These are phyloP conservation scores for Acacia confusa DNA, from an alignment of 306 rosid species.

Conservation along the genomic window DNA sequence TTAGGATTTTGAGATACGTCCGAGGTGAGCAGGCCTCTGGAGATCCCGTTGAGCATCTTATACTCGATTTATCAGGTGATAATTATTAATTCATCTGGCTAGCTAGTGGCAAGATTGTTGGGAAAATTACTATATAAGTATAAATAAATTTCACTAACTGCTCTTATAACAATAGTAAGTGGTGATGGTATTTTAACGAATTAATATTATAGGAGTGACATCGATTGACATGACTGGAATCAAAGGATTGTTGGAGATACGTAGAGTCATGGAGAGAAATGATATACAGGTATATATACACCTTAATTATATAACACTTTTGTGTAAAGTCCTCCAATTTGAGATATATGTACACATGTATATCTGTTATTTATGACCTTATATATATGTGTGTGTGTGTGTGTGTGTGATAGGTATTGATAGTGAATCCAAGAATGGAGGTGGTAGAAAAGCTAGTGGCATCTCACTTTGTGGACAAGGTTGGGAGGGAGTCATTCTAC, in stretches of 20 bases:
- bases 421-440: constrained; percentile 74
- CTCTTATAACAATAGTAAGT: background rate
- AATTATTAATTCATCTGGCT: background rate
- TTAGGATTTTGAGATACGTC: constrained; percentile 77
- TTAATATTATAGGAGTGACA: constrained; percentile 64
- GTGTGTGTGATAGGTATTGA: constrained; percentile 37
- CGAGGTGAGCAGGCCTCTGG: constrained; percentile 51
- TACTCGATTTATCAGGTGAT: constrained; percentile 72
- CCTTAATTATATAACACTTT: background rate
- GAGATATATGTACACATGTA: background rate
- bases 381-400: too few relatives aligned
- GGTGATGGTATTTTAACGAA: background rate
- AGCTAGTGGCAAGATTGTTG: background rate
- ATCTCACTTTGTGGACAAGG: constrained; percentile 52
- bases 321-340: background rate
- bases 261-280: constrained; percentile 40
- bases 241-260: constrained; percentile 56
- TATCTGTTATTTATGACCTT: background rate
- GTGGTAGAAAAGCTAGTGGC: constrained; percentile 78
- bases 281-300: constrained; percentile 49
- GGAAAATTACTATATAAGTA: background rate
- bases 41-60: constrained; percentile 43
- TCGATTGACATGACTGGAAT: constrained; percentile 75
- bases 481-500: constrained; percentile 63
- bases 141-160: too few relatives aligned